These are phyloP conservation scores for Pleodorina starrii DNA, from an alignment of 139 green algal species.

Conservation along the genomic window DNA sequence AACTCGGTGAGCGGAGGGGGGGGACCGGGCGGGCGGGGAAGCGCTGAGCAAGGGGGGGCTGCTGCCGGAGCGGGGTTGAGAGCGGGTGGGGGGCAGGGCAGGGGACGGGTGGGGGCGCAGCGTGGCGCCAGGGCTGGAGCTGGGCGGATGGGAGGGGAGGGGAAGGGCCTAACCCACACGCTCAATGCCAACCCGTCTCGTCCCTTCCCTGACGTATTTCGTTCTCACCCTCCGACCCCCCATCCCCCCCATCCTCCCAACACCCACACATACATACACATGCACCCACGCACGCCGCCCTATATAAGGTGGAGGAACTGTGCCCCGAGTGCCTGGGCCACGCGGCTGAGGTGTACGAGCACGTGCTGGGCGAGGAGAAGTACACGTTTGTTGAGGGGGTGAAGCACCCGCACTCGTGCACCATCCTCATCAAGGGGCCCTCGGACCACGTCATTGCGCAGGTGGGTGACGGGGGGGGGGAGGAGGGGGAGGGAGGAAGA, in stretches of 20 bases:
- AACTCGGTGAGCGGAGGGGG: slow-evolving; percentile 58
- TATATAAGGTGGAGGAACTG: slow-evolving; percentile 88
- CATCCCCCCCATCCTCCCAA: neutral
- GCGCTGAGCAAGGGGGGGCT: too few relatives aligned
- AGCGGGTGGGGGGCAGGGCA: too few relatives aligned
- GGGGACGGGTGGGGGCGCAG: too few relatives aligned
- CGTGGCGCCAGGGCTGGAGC: too few relatives aligned
- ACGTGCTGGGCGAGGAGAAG: slow-evolving; percentile 99
- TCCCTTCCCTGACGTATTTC: too few relatives aligned
- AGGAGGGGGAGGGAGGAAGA: too few relatives aligned
- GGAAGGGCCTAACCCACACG: too few relatives aligned
- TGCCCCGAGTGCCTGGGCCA: slow-evolving; percentile 79
- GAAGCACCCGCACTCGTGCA: slow-evolving; percentile 91
- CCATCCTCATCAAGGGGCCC: slow-evolving; percentile 97
- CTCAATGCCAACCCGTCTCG: too few relatives aligned
- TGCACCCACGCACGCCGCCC: neutral
- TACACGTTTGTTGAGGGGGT: slow-evolving; percentile 99
- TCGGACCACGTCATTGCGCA: slow-evolving; percentile 98
- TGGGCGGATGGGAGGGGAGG: too few relatives aligned
- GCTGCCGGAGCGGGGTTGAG: too few relatives aligned
- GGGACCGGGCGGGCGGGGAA: too few relatives aligned
- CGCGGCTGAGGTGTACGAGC: slow-evolving; percentile 94
- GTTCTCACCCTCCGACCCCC: too few relatives aligned
- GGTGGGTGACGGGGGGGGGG: slow-evolving; percentile 58
- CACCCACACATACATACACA: neutral